Percentiles rank a stretch among this genome's conserved stretches.
phyloP scores from a whole-genome alignment of 1,284 basidiomycete genomes.

The Salmacisia buchloeana region DNA sequence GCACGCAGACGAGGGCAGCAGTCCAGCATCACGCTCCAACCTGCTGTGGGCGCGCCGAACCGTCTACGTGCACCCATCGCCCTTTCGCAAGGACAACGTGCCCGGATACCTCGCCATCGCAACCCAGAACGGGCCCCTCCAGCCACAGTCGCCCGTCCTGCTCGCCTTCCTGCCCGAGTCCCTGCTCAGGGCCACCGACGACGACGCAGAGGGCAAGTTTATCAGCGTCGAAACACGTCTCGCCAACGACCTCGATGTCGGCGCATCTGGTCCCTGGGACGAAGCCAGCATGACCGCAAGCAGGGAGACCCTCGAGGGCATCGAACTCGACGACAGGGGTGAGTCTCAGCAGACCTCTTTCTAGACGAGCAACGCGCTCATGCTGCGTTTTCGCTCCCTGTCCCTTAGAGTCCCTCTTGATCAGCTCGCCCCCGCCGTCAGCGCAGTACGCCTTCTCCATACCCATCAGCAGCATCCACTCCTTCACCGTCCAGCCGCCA shows the following conservation, averaged over 20 bases:
- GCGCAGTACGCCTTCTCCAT: constrained; percentile 86
- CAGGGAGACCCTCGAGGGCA: constrained; percentile 41
- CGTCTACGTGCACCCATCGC: constrained; percentile 67
- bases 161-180: constrained; percentile 58
- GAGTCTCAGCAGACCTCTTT: neutral
- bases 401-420: constrained; percentile 22
- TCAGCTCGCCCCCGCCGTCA: constrained; percentile 27
- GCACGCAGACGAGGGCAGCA: neutral
- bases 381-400: neutral
- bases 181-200: constrained; percentile 56
- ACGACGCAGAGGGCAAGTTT: constrained; percentile 77
- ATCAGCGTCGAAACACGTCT: constrained; percentile 69
- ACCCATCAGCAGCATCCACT: constrained; percentile 80
- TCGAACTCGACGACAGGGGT: constrained; percentile 14
- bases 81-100: constrained; percentile 84
- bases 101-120: constrained; percentile 64
- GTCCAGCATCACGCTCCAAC: neutral
- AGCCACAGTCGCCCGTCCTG: constrained; percentile 21
- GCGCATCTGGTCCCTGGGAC: constrained; percentile 13
- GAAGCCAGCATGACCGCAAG: constrained; percentile 64
- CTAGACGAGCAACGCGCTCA: neutral
- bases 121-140: constrained; percentile 12
- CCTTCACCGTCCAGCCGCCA: constrained; percentile 69
- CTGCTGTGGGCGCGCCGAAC: constrained; percentile 13
- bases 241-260: constrained; percentile 39